Evolutionary conservation across 23 red algal genomes (phyloP), one percentile per base, ranked within the genome.

Genomic region (Gracilariopsis chorda): DNA sequence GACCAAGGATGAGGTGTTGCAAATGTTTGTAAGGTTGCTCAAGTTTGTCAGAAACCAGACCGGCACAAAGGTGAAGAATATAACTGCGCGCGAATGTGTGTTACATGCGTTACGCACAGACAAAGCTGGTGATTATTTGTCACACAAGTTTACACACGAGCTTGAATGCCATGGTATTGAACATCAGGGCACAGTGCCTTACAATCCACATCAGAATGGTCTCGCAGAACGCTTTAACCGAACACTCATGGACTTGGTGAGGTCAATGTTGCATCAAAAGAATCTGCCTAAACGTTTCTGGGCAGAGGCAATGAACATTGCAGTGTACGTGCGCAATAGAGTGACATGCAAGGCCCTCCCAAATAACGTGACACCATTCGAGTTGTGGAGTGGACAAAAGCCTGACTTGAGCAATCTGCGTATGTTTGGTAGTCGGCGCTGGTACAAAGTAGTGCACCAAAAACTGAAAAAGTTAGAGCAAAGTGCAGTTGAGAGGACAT

Each of bases 121-220:
- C 57, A 59, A 76, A 19, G 44, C 33, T 60, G 83, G 83, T 48
- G 83, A 88, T 27, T 73, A 55, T 34, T 34, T 76, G 1, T 88
- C 83, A 19, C 17, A 73, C 7, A 40, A 32, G 6, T 74, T 89
- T 9, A 8, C 8, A 57, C 7, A 14, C 1, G 16, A 61, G n/a
- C 1, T 60, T 7, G 84, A 32, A 10, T n/a, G 16, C 20, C 48
- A 47, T 14, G 84, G 68, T 64, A 58, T 56, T 55, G 62, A 56
- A 14, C 64, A 89, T 64, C 84, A 77, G 16, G 4, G 19, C 27
- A 77, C 45, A 1, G 64, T 52, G 35, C 44, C 68, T 23, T 75
- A 89, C 84, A 89, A 39, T 28, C 68, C 64, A 46, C 7, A 89
- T 7, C 67, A 78, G 69, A 89, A 89, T 34, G 63, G 84, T 1